Evolutionary conservation across 1,139 yeast genomes (phyloP).

Genomic region (Candida freyschussii): DNA sequence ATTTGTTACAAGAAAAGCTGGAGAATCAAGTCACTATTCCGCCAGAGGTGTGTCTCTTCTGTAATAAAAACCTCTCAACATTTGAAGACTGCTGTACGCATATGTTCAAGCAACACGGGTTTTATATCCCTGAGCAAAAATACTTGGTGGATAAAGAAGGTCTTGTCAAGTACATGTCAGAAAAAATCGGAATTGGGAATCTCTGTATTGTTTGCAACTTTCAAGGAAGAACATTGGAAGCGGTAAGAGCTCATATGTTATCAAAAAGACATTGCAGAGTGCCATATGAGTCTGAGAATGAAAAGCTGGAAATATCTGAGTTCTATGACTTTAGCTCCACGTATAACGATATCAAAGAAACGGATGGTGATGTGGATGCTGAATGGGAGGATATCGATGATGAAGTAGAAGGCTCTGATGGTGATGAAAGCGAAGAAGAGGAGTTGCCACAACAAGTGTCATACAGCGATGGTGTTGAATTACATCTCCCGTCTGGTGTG

Average conservation of each 20-base stretch:
- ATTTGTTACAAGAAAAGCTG: conserved; percentile 50
- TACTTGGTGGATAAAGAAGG: conserved; percentile 71
- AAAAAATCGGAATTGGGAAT: conserved; percentile 88
- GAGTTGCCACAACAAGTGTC: conserved; percentile 40
- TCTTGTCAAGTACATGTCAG: conserved; percentile 72
- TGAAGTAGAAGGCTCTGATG: conserved; percentile 39
- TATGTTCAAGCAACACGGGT: conserved; percentile 74
- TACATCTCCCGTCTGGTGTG: conserved; percentile 81
- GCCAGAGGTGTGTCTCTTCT: conserved; percentile 72
- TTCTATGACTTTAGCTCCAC: conserved; percentile 80
- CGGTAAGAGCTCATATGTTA: conserved; percentile 89
- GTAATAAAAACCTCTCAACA: conserved; percentile 44
- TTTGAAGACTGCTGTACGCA: conserved; percentile 66
- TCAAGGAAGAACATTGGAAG: conserved; percentile 82
- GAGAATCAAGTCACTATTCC: conserved; percentile 66
- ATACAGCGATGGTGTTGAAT: conserved; percentile 68
- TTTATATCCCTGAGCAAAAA: conserved; percentile 77
- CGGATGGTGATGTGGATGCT: conserved; percentile 32
- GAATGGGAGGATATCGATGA: conserved; percentile 39
- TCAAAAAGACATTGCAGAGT: conserved; percentile 83
- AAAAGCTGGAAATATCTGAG: conserved; percentile 82
- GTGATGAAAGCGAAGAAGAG: conserved; percentile 41
- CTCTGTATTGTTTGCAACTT: conserved; percentile 81
- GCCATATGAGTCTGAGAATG: conserved; percentile 83
- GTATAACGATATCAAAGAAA: conserved; percentile 41